Conservation (phyloP, 306 rosid genomes). For the Begonia fuchsioides region DNA sequence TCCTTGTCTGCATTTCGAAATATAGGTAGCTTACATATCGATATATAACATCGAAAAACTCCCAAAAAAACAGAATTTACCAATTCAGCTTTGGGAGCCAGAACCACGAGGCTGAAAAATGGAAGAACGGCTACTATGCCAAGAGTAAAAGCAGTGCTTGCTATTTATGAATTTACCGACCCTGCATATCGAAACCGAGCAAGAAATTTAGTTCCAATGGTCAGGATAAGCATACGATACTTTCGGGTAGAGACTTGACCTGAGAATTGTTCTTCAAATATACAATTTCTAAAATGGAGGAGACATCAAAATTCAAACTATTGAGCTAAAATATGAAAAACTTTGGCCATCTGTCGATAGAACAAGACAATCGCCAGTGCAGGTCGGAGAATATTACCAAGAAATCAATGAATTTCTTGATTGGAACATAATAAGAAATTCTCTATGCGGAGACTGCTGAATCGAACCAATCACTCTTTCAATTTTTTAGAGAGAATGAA, state of each 20-base stretch:
- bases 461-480: constrained; percentile 24
- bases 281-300: no score
- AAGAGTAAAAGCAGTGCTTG: constrained; percentile 53
- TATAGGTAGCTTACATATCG: no score
- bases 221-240: no score
- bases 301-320: no score
- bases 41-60: neutral
- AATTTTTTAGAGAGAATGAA: constrained; percentile 22
- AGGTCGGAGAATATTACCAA: no score
- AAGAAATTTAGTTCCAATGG: no score
- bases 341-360: no score
- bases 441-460: constrained; percentile 11
- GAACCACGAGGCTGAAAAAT: constrained; percentile 81
- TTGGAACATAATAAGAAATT: constrained; percentile 5
- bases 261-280: no score
- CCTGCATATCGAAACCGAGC: constrained; percentile 42
- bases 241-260: no score
- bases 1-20: constrained; percentile 68
- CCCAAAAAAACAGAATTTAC: constrained; percentile 33
- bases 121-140: constrained; percentile 89
- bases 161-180: constrained; percentile 46
- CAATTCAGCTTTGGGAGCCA: constrained; percentile 67
- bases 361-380: no score
- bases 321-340: no score
- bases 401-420: no score